Evolutionary conservation across 1,139 yeast genomes (phyloP), one percentile per base, ranked within the genome.

Genomic region (Blastobotrys aristatus): DNA sequence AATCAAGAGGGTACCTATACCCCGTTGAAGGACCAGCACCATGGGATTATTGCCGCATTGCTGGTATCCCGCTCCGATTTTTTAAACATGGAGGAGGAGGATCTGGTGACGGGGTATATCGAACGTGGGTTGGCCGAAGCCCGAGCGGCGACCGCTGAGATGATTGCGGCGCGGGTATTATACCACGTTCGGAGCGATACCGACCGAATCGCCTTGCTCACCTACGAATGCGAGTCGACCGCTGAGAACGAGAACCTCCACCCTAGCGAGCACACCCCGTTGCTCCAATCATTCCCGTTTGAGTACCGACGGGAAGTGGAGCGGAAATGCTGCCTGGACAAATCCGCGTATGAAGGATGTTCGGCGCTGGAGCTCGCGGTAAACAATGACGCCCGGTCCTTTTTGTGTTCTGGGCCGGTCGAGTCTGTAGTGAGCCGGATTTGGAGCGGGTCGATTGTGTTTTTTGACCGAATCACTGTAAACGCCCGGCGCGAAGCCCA

Each of bases 361-460:
- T 51, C 56, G 14, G 62, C 67, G n/a, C 48, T 63, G 32, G 66
- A 62, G 34, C 46, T 63, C 13, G 67, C 67, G 3, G 61, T 63
- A 3, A 47, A 58, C 17, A 57, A 58, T 27, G 57, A 53, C 17
- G 64, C 64, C 7, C 52, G 57, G 36, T 58, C 57, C 40, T 63
- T 63, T 40, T 50, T 63, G 16, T 48, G 60, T 16, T 55, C 66
- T 2, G 57, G 57, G 2, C 55, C 63, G 1, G 60, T 63, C 11
- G 61, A 60, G 45, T 50, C 60, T 10, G 53, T 62, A 7, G 48
- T 63, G 27, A 48, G 51, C n/a, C 53, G 63, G 6, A 59, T 65
- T 16, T 65, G 69, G 69, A 57, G 56, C 16, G 69, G 69, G 11
- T 55, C 58, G 11, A 63, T 65, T 39, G 65, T 65, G 41, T 64